Percentiles rank a stretch among this genome's conserved stretches.
These are phyloP conservation scores for Chalciporus sphaerocephalus DNA, from an alignment of 768 basidiomycete species.

Conservation along the genomic window DNA sequence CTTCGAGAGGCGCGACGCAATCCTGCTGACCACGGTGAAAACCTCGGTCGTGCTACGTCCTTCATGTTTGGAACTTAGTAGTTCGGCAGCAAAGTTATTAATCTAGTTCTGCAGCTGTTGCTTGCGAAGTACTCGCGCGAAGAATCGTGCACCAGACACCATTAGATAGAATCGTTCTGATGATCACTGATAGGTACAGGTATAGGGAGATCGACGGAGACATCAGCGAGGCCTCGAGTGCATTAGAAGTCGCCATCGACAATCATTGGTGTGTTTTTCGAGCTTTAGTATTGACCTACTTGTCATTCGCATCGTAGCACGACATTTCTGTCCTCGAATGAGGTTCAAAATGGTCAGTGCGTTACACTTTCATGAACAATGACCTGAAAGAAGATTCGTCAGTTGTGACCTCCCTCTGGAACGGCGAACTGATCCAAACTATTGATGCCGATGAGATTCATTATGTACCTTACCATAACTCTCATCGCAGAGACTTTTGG, in stretches of 20 bases:
- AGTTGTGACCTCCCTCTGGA: slow-evolving; percentile 85
- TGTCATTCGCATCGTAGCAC: slow-evolving; percentile 39
- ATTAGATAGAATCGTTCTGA: slow-evolving; percentile 55
- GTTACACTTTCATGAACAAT: neutral
- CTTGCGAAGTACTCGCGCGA: slow-evolving; percentile 83
- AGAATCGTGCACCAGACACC: slow-evolving; percentile 69
- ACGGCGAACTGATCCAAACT: slow-evolving; percentile 74
- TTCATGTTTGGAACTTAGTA: slow-evolving; percentile 1
- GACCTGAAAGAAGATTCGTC: slow-evolving; percentile 6
- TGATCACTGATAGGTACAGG: slow-evolving; percentile 77
- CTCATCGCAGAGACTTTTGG: slow-evolving; percentile 54
- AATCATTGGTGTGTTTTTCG: slow-evolving; percentile 61
- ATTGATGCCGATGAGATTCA: slow-evolving; percentile 77
- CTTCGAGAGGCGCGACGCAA: slow-evolving; percentile 77
- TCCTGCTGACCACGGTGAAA: slow-evolving; percentile 85
- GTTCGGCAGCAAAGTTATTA: too few relatives aligned
- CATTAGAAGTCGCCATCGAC: slow-evolving; percentile 89
- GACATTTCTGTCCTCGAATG: slow-evolving; percentile 80
- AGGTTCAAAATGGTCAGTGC: slow-evolving; percentile 71
- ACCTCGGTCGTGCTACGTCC: slow-evolving; percentile 64
- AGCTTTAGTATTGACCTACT: neutral
- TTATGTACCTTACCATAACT: slow-evolving; percentile 65
- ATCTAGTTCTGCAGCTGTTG: slow-evolving; percentile 63
- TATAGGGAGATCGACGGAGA: slow-evolving; percentile 74
- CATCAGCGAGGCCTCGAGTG: slow-evolving; percentile 65